Evolutionary conservation across 345 rosid genomes (phyloP).

Genomic region (Eucalyptus paniculata): DNA sequence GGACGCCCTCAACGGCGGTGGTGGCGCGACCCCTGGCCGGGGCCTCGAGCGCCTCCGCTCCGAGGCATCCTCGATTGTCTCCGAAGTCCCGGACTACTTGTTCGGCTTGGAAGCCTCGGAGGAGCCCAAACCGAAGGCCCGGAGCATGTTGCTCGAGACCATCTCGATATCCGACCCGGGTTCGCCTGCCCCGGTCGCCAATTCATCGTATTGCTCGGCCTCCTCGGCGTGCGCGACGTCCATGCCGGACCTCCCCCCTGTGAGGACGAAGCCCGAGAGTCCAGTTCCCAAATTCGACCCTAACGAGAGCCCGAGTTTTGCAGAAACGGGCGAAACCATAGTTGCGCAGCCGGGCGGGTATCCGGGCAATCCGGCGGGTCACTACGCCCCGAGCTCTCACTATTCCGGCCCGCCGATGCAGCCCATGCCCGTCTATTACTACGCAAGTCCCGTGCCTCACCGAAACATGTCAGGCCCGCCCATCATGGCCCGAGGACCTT

Average conservation of each 20-base stretch:
- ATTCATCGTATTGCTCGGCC: slow-evolving; percentile 61
- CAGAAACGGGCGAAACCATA: slow-evolving; percentile 17
- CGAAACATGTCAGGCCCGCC: slow-evolving; percentile 39
- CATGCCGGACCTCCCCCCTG: slow-evolving; percentile 65
- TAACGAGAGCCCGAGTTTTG: slow-evolving; percentile 2
- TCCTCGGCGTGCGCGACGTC: slow-evolving; percentile 41
- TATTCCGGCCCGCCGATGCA: slow-evolving; percentile 36
- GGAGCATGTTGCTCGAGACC: slow-evolving; percentile 29
- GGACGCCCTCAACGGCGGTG: slow-evolving; percentile 66
- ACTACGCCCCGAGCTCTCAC: slow-evolving; percentile 36
- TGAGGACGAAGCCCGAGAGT: slow-evolving; percentile 50
- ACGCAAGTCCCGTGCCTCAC: slow-evolving; percentile 32
- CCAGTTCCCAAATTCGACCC: slow-evolving; percentile 12
- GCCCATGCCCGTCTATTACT: slow-evolving; percentile 56
- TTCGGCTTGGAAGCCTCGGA: slow-evolving; percentile 79
- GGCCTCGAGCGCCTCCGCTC: slow-evolving; percentile 72
- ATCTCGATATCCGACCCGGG: slow-evolving; percentile 76
- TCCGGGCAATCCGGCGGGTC: slow-evolving; percentile 45
- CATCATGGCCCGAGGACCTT: slow-evolving; percentile 28
- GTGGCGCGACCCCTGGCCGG: slow-evolving; percentile 11
- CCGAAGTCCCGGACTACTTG: slow-evolving; percentile 85
- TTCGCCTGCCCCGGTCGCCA: slow-evolving; percentile 65
- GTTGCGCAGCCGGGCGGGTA: slow-evolving; percentile 20
- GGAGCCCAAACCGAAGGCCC: slow-evolving; percentile 38
- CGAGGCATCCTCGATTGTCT: slow-evolving; percentile 75